Percentiles rank a stretch among this genome's conserved stretches.
Evolutionary conservation across 345 rosid species (phyloP).

Genomic region (Jatropha curcas): DNA sequence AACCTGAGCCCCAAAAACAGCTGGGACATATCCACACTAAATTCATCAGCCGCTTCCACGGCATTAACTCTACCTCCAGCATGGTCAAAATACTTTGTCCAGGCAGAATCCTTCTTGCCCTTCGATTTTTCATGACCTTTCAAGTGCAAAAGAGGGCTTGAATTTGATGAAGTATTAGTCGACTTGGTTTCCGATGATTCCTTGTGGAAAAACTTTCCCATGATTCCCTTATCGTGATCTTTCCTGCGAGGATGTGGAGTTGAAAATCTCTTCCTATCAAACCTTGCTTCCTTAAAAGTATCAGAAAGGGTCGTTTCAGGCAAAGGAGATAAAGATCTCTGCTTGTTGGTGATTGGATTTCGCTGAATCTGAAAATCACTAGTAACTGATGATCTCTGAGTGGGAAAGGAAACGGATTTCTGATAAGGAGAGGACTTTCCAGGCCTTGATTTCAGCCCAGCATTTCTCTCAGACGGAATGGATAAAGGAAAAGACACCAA

Average conservation of each 20-base stretch:
- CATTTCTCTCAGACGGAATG: slow-evolving; percentile 37
- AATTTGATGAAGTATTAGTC: slow-evolving; percentile 32
- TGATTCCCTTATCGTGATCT: slow-evolving; percentile 46
- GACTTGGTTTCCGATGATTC: slow-evolving; percentile 40
- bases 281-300: slow-evolving; percentile 80
- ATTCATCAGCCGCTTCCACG: slow-evolving; percentile 66
- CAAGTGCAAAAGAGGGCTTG: slow-evolving; percentile 62
- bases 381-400: slow-evolving; percentile 15
- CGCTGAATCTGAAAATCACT: slow-evolving; percentile 43
- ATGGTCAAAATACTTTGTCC: slow-evolving; percentile 86
- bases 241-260: slow-evolving; percentile 74
- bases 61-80: slow-evolving; percentile 81
- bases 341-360: slow-evolving; percentile 54
- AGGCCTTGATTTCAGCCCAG: slow-evolving; percentile 50
- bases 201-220: slow-evolving; percentile 39
- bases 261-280: slow-evolving; percentile 69
- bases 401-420: slow-evolving; percentile 19
- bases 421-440: slow-evolving; percentile 21
- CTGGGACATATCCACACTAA: slow-evolving; percentile 73
- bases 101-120: slow-evolving; percentile 65
- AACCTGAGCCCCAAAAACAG: slow-evolving; percentile 87
- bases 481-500: slow-evolving; percentile 47
- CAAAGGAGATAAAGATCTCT: slow-evolving; percentile 78
- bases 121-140: slow-evolving; percentile 56
- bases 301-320: slow-evolving; percentile 67